Evolutionary conservation across 1,139 yeast genomes (phyloP).

Genomic region (Suhomyces anneliseae): DNA sequence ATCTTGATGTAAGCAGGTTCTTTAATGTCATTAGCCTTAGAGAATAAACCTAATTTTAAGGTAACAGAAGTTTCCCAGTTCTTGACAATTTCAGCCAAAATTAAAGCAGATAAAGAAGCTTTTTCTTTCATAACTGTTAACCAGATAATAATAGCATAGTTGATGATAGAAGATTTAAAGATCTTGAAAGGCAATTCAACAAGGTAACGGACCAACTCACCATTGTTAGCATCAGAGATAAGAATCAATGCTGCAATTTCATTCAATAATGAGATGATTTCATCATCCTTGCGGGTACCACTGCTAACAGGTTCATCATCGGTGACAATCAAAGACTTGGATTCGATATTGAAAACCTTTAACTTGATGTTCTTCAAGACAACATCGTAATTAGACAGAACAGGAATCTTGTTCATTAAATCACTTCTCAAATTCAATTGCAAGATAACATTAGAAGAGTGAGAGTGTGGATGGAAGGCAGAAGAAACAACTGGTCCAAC

Average conservation of each 20-base stretch:
- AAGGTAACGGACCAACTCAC: slow-evolving; percentile 54
- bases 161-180: slow-evolving; percentile 62
- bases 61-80: slow-evolving; percentile 71
- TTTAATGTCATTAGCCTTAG: slow-evolving; percentile 55
- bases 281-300: slow-evolving; percentile 18
- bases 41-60: slow-evolving; percentile 63
- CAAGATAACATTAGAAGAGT: slow-evolving; percentile 36
- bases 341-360: slow-evolving; percentile 15
- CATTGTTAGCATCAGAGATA: slow-evolving; percentile 44
- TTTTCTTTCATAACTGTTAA: slow-evolving; percentile 70
- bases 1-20: slow-evolving; percentile 68
- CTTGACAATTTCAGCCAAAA: slow-evolving; percentile 67
- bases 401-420: slow-evolving; percentile 36
- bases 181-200: slow-evolving; percentile 72
- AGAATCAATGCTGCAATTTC: slow-evolving; percentile 51
- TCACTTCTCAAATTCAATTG: slow-evolving; percentile 76
- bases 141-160: slow-evolving; percentile 77
- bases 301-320: background rate
- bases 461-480: slow-evolving; percentile 3
- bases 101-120: slow-evolving; percentile 55
- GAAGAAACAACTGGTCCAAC: slow-evolving; percentile 1
- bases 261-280: slow-evolving; percentile 47
- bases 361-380: slow-evolving; percentile 27
- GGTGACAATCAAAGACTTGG: slow-evolving; percentile 1
- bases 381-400: slow-evolving; percentile 31